phyloP scores from a whole-genome alignment of 2,329 filamentous ascomycete genomes.

The Gnomoniopsis sp. region DNA sequence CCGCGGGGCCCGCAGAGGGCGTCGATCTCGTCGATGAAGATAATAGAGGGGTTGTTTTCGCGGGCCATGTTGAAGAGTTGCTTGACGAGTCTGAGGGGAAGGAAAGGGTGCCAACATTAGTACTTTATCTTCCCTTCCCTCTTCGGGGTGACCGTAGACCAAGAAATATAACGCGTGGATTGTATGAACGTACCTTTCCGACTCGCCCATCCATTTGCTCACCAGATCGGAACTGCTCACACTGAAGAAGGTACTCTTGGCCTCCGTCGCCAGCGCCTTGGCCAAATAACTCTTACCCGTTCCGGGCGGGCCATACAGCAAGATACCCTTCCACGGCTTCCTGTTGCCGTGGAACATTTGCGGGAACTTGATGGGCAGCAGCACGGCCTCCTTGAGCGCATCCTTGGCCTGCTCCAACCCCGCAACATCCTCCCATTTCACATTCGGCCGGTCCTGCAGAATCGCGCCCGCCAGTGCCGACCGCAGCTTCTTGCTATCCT shows the following conservation, averaged over 20 bases:
- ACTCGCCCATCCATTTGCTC: constrained; percentile 99
- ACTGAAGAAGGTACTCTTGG: constrained; percentile 98
- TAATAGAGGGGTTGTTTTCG: constrained; percentile 96
- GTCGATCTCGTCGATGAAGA: constrained; percentile 98
- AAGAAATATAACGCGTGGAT: background rate
- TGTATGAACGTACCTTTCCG: constrained; percentile 67
- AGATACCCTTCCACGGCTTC: constrained; percentile 96
- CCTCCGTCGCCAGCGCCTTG: constrained; percentile 96
- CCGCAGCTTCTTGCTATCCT: constrained; percentile 92
- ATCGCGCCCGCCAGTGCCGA: constrained; percentile 90
- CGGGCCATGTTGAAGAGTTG: constrained; percentile 96
- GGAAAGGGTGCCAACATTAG: background rate
- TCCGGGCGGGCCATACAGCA: constrained; percentile 92
- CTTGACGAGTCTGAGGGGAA: constrained; percentile 76
- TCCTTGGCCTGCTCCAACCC: constrained; percentile 93
- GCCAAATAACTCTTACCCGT: constrained; percentile 97
- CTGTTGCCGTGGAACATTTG: constrained; percentile 94
- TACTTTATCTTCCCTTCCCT: background rate
- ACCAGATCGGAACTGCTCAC: constrained; percentile 96
- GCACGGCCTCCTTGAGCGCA: constrained; percentile 94
- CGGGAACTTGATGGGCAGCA: constrained; percentile 97
- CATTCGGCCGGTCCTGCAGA: constrained; percentile 89
- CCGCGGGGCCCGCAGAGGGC: constrained; percentile 88
- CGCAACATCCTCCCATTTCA: constrained; percentile 97
- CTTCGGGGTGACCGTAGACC: background rate